Evolutionary conservation across 2,329 filamentous ascomycete species (phyloP), one percentile per base, ranked within the genome.

Genomic region (Aspergillus piperis): DNA sequence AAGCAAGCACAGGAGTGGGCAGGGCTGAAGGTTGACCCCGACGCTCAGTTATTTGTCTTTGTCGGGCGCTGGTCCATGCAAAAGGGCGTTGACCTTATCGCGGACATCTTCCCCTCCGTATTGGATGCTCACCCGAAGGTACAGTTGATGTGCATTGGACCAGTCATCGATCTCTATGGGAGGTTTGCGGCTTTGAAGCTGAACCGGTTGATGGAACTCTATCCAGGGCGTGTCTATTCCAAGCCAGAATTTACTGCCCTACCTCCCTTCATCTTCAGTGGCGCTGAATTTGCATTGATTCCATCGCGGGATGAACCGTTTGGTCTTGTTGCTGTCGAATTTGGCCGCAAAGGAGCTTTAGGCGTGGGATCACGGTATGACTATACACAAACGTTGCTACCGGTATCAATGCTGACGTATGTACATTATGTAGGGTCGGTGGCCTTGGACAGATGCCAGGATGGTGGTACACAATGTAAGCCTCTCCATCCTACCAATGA

Each of bases 231-330:
- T 51, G 86, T 89, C 7, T 88, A 80, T 74, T 87, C 84, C 19
- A 88, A 86, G 72, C 86, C 87, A 2, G 84, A 88, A 69, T 89
- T 88, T 72, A 89, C 86, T 1, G 80, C 83, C 3, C 76, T 89
- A 2, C 86, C 86, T n/a, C 84, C 85, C 0, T 88, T 82, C 71
- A 85, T 89, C 68, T 89, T 88, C 75, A 84, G 81, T 51, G 87
- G 86, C 23, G 86, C 87, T 8, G 86, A 89, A 56, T 89, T 89
- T 62, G 86, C 86, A 7, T 76, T 89, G 17, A 89, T 89, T 64
- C 87, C 87, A 8, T 88, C 85, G 15, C 82, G 87, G 65, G 87
- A 89, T 68, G 87, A 89, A 72, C 86, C 87, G 0, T 89, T 89
- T 64, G 87, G 86, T 53, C 76, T 89, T 23, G 86, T 89, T 5